Evolutionary conservation across 768 basidiomycete genomes (phyloP), one percentile per base, ranked within the genome.

Genomic region (Leccinum aurantiacum): DNA sequence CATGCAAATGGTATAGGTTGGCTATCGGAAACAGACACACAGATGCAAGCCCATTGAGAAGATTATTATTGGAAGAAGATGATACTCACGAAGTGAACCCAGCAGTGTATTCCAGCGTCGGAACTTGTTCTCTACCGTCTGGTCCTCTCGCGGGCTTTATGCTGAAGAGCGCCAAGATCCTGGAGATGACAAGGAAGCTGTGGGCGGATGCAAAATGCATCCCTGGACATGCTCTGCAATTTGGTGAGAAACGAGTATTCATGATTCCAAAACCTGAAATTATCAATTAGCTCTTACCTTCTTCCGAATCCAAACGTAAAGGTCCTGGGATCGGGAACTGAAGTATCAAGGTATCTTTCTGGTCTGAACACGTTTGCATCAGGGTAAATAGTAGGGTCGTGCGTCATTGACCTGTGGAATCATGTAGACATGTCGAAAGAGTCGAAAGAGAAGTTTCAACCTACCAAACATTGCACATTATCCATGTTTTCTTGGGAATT

Each of bases 401-500:
- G 74, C 2, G 72, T 66, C 50, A 77, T 75, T 9, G 67, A 70
- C 73, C 75, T 74, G 51, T 54, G 37, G 24, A 27, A 51, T 15
- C 8, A 53, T 48, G 19, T 22, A 60, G 8, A 6, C 11, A 25
- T 27, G 10, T 25, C 6, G 4, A 35, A 47, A 3, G 11, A 19
- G 22, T 15, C 8, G 31, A 54, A 52, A 15, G 13, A 58, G 27
- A 31, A 27, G 17, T 11, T 27, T 22, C n/a, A 29, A 24, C 50
- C 24, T 17, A 60, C 62, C 62, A 63, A 37, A 63, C 59, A 47
- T 63, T 63, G 33, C 59, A 60, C 59, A 63, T 61, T n/a, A 63
- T 49, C 59, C 59, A 61, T 11, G 44, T 15, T 31, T 57, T 57
- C 54, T 59, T 61, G 4, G 64, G 64, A 14, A 65, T 59, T 9